Percentiles rank a stretch among this genome's conserved stretches.
Evolutionary conservation across 495 filamentous ascomycete species (phyloP).

Genomic region (Bacidia gigantensis): DNA sequence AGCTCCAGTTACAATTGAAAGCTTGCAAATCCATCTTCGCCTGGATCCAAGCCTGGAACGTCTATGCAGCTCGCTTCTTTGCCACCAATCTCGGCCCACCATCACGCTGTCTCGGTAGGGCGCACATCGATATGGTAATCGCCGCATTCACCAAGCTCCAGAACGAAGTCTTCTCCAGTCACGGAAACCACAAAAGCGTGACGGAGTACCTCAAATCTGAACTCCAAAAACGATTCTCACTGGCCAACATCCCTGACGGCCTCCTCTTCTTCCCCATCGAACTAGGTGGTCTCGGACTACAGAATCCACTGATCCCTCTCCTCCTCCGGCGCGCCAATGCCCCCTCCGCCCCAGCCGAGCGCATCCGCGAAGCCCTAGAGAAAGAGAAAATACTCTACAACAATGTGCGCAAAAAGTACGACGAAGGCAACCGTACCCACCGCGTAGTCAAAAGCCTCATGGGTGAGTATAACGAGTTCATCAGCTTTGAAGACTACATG

Average conservation of each 20-base stretch:
- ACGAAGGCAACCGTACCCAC: slow-evolving; percentile 6
- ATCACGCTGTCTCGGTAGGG: slow-evolving; percentile 41
- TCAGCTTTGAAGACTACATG: slow-evolving; percentile 35
- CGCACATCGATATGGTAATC: slow-evolving; percentile 44
- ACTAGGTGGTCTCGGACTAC: slow-evolving; percentile 41
- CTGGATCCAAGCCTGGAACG: slow-evolving; percentile 44
- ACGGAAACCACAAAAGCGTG: slow-evolving; percentile 24
- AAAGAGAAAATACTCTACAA: slow-evolving; percentile 28
- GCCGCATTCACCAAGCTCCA: slow-evolving; percentile 40
- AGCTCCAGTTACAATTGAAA: slow-evolving; percentile 40
- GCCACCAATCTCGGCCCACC: slow-evolving; percentile 44
- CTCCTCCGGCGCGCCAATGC: slow-evolving; percentile 27
- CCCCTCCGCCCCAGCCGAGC: slow-evolving; percentile 20
- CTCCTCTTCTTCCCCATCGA: slow-evolving; percentile 41
- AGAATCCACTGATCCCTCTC: slow-evolving; percentile 39
- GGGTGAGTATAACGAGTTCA: slow-evolving; percentile 24
- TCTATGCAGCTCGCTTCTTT: slow-evolving; percentile 43
- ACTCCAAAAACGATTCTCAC: slow-evolving; percentile 35
- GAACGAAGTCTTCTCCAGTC: slow-evolving; percentile 28
- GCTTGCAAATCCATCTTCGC: slow-evolving; percentile 35
- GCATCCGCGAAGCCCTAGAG: slow-evolving; percentile 25
- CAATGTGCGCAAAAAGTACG: slow-evolving; percentile 22
- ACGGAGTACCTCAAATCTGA: slow-evolving; percentile 36
- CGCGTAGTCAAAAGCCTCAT: background rate
- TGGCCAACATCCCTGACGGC: slow-evolving; percentile 41